Conservation (phyloP, 225 moss, liverwort and hornwort species). For the Neckera pumila region DNA sequence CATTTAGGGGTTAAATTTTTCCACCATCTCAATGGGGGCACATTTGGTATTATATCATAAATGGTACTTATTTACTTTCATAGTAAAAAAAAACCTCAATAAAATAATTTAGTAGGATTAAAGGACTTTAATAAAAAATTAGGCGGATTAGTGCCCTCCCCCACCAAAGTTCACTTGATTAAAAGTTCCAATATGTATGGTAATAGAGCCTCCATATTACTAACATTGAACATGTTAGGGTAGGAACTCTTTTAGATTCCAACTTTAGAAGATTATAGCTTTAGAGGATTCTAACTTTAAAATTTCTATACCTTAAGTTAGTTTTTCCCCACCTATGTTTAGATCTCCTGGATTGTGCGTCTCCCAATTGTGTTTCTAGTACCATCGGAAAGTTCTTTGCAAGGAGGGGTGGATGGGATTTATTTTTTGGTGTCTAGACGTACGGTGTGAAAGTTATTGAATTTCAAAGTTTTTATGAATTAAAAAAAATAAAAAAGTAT, state of each 20-base stretch:
- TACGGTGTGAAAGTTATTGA: fast-evolving
- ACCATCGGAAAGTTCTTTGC: fast-evolving
- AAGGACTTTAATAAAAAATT: not conserved
- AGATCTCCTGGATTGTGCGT: fast-evolving
- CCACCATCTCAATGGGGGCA: not conserved
- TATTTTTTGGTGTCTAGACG: fast-evolving
- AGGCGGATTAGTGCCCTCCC: fast-evolving
- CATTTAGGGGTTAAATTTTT: not conserved
- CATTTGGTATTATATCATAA: not conserved
- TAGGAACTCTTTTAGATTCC: not conserved
- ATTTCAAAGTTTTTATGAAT: too few relatives aligned
- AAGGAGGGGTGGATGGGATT: too few relatives aligned
- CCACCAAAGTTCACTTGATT: not conserved
- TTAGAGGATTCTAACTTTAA: too few relatives aligned
- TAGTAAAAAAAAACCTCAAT: not conserved
- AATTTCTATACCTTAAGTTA: too few relatives aligned
- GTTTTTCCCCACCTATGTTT: too few relatives aligned
- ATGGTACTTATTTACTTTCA: fast-evolving
- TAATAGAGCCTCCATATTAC: not conserved
- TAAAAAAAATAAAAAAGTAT: too few relatives aligned
- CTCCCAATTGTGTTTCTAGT: fast-evolving
- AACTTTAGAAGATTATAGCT: not conserved
- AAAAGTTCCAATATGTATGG: not conserved
- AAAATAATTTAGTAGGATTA: not conserved
- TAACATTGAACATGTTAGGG: not conserved